Evolutionary conservation across 805 yeast species (phyloP).

Genomic region (Yamadazyma paraphyllophila): DNA sequence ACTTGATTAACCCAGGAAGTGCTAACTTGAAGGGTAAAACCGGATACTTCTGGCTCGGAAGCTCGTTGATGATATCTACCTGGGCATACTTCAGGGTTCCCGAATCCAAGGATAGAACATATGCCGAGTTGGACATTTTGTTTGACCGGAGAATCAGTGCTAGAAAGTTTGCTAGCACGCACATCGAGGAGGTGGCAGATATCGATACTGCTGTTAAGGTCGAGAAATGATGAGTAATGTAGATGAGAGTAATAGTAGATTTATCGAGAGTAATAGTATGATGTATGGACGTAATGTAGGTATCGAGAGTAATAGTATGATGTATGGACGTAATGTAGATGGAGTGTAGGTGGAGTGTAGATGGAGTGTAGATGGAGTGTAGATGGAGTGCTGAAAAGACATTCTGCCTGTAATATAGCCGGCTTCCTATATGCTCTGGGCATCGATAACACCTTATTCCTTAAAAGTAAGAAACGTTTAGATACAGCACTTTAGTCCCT

Average conservation of each 20-base stretch:
- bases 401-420: too few relatives aligned
- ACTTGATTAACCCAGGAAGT: slow-evolving; percentile 46
- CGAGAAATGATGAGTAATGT: too few relatives aligned
- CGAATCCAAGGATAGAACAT: slow-evolving; percentile 40
- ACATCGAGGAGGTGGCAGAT: slow-evolving; percentile 8
- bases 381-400: too few relatives aligned
- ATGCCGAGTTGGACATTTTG: slow-evolving; percentile 34
- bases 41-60: slow-evolving; percentile 47
- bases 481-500: too few relatives aligned
- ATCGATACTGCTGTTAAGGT: neutral
- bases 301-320: too few relatives aligned
- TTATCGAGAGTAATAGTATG: neutral
- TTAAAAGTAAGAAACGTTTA: too few relatives aligned
- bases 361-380: too few relatives aligned
- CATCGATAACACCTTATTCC: too few relatives aligned
- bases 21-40: slow-evolving; percentile 51
- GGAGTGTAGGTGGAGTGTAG: too few relatives aligned
- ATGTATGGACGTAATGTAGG: neutral
- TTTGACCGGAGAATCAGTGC: slow-evolving; percentile 24
- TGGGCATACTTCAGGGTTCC: slow-evolving; percentile 28
- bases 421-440: too few relatives aligned
- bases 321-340: too few relatives aligned
- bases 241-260: too few relatives aligned
- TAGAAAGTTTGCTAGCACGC: slow-evolving; percentile 19
- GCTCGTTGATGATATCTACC: slow-evolving; percentile 18